These are phyloP conservation scores for Calonectria pteridis DNA, from an alignment of 2,329 filamentous ascomycete genomes.

Conservation along the genomic window DNA sequence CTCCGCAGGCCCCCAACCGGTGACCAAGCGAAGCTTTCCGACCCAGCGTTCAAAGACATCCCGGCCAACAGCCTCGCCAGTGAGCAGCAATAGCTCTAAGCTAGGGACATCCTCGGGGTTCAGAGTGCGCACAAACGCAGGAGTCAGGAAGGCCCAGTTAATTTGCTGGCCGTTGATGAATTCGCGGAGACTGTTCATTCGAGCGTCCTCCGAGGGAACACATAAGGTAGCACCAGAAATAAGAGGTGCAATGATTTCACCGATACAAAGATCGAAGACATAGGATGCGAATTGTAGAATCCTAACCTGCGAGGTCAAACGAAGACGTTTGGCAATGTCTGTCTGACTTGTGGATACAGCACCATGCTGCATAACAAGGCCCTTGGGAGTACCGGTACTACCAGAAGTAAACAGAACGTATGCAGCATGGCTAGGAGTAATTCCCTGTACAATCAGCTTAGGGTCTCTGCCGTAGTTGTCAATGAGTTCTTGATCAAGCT, in stretches of 20 bases:
- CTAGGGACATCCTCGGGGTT: not conserved
- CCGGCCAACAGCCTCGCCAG: constrained; percentile 24
- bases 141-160: constrained; percentile 18
- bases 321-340: not conserved
- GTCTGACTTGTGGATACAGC: not conserved
- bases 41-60: constrained; percentile 26
- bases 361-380: constrained; percentile 52
- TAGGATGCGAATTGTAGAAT: constrained; percentile 46
- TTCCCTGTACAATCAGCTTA: not conserved
- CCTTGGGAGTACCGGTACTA: constrained; percentile 68
- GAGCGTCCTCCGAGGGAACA: constrained; percentile 49
- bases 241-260: constrained; percentile 54
- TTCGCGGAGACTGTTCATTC: constrained; percentile 12
- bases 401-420: constrained; percentile 68
- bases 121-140: constrained; percentile 9
- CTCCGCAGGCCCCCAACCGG: constrained; percentile 28
- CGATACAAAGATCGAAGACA: constrained; percentile 54
- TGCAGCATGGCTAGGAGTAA: not conserved
- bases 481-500: not conserved
- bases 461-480: not conserved
- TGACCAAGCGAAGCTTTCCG: constrained; percentile 18
- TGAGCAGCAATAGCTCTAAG: constrained; percentile 17
- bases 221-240: constrained; percentile 54
- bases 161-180: not conserved
- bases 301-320: constrained; percentile 6